Evolutionary conservation across 192 early-diverging fungal genomes (phyloP), one percentile per base, ranked within the genome.

Genomic region (Coemansia sp.): DNA sequence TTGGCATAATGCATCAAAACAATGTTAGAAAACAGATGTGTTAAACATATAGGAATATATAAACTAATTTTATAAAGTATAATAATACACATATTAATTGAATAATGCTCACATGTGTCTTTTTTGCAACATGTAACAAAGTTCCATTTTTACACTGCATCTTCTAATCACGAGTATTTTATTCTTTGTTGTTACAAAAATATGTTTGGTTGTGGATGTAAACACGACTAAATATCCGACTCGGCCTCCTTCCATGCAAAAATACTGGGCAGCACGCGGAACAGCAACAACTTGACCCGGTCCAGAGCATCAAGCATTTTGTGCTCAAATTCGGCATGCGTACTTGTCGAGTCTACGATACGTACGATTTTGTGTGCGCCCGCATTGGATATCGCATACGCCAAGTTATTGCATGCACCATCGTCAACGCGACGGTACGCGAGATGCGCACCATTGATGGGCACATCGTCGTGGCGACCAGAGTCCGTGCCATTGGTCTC

Each of bases 301-400:
- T 74, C 65, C 48, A 80, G 55, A 5, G 62, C 62, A 20, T 62
- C 68, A 5, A 68, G 65, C 71, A 74, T 50, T 50, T 59, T 57
- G 65, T 74, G 72, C 62, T 80, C 77, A 74, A 80, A 80, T 62
- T 74, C 77, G 3, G 68, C 77, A 28, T 80, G 77, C 15, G 77
- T 68, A 0, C 55, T 62, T 1, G 77, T 79, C 42, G 71, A 57
- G 8, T 74, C 77, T 34, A 74, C 59, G 17, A 74, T 53, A 40
- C 58, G 64, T 12, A 80, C 51, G 23, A 80, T 55, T 62, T 80
- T 80, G 59, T 57, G 50, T 25, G 71, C 72, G 3, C 71, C 77
- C 8, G 77, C 64, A 44, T 62, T 68, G 17, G 77, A 80, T 28
- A 80, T 74, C 5, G 68, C 77, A 44, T 80, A 80, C 1, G 77